phyloP scores from a whole-genome alignment of 306 rosid species.

The Notholithocarpus densiflorus region DNA sequence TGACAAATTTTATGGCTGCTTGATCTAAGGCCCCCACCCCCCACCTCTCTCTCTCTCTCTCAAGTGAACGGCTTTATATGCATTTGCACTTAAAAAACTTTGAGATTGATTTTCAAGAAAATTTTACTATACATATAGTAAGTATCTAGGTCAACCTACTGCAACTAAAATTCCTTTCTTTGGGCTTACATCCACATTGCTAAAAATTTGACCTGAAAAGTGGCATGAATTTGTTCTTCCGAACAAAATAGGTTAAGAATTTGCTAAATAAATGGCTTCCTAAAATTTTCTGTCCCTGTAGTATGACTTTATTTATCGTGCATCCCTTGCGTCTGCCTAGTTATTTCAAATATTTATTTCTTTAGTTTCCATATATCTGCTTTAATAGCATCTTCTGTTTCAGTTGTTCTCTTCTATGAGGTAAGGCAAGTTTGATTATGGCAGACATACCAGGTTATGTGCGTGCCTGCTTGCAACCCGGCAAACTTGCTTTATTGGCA shows the following conservation, averaged over 20 bases:
- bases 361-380: neutral
- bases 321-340: neutral
- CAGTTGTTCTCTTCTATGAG: constrained; percentile 42
- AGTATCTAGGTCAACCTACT: neutral
- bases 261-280: neutral
- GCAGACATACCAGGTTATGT: constrained; percentile 74
- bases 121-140: neutral
- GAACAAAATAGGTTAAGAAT: neutral
- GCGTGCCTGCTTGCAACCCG: constrained; percentile 62
- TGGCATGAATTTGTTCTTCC: neutral
- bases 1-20: neutral
- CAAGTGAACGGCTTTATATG: neutral
- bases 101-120: neutral
- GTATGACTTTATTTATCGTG: neutral
- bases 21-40: neutral
- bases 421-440: constrained; percentile 66
- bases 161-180: constrained; percentile 6
- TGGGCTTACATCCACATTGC: constrained; percentile 8
- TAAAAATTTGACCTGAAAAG: neutral
- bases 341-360: neutral
- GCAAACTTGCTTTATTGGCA: constrained; percentile 73
- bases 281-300: neutral
- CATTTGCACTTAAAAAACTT: neutral
- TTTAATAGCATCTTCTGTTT: constrained; percentile 17
- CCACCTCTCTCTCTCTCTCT: too few relatives aligned